Base-by-base conservation (phyloP, 2,329 filamentous ascomycete genomes). In the Pseudogymnoascus sp. region DNA sequence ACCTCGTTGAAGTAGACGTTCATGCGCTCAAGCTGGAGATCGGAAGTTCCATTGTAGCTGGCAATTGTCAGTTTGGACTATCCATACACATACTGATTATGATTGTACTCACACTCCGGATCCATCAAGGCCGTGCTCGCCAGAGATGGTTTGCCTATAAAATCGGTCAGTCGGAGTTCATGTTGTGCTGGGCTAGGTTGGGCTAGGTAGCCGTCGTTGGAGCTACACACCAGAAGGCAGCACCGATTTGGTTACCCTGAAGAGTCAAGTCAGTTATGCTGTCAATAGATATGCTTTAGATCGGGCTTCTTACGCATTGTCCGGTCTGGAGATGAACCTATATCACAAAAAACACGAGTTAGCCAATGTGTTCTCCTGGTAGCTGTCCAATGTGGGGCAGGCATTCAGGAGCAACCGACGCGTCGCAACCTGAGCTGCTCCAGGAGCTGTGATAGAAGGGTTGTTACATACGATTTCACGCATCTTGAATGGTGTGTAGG, bases 211-310 rank as follows among this genome's bases (percentile, higher is more conserved):
- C 64, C 62, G 60, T 61, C 19, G 50, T 24, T 61, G 63, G 62
- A 65, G 64, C 64, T 70, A 82, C 86, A 72, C 81, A 91, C 89
- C 95, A 99, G 87, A 99, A 99, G 82, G 95, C 95, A 85, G 95
- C 95, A 93, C 95, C 95, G 74, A 97, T 96, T 91, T 99, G 95
- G 90, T 99, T 99, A 87, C 95, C 95, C 93, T 97, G 74, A 72
- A 63, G 67, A 66, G 4, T 26, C 21, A 73, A 69, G 21, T 71
- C 50, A 71, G 65, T 53, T 42, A 56, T 42, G 19, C 37, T 40
- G 61, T 65, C 59, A 65, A 47, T 65, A 64, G 53, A 62, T 50
- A 33, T 50, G 50, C 35, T 29, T 13, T 26, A n/a, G 7, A 24
- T 42, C 29, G 26, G 62, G 67, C 40, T 63, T 85, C 87, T 82